Percentiles rank a stretch among this genome's conserved stretches.
Conservation (phyloP, 257 asterid species). For the Phtheirospermum japonicum region DNA sequence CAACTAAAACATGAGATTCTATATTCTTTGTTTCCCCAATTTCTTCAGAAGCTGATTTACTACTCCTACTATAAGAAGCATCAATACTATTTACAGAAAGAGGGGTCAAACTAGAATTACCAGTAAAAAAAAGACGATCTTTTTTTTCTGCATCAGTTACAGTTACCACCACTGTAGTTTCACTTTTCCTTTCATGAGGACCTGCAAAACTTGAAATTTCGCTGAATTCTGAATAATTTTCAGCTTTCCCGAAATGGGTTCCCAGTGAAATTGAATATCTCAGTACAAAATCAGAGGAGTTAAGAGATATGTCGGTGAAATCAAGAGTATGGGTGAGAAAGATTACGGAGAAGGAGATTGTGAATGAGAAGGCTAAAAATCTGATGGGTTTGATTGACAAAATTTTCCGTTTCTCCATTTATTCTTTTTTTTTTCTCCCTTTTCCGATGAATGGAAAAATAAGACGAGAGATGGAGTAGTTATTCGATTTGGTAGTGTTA, state of each 20-base stretch:
- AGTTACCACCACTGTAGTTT: not conserved
- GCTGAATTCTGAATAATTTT: conserved; percentile 24
- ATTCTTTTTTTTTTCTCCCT: not conserved
- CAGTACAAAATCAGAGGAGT: conserved; percentile 29
- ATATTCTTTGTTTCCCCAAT: conserved; percentile 13
- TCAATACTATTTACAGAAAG: conserved; percentile 22
- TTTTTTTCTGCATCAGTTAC: not conserved
- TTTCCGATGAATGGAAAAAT: no score
- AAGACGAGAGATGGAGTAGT: no score
- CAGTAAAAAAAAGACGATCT: not conserved
- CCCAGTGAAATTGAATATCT: conserved; percentile 29
- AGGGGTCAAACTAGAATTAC: conserved; percentile 28
- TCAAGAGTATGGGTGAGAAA: conserved; percentile 41
- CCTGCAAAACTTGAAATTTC: conserved; percentile 24
- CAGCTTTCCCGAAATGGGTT: conserved; percentile 20
- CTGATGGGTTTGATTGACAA: conserved; percentile 52
- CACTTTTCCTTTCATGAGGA: conserved; percentile 23
- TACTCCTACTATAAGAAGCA: conserved; percentile 5
- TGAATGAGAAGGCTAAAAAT: conserved; percentile 45
- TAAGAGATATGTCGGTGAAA: not conserved
- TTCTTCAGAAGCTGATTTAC: conserved; percentile 6
- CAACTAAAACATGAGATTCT: conserved; percentile 2
- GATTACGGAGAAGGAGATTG: conserved; percentile 45
- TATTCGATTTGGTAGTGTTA: no score
- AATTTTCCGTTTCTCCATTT: conserved; percentile 72